These are phyloP conservation scores for Hanseniaspora opuntiae DNA, from an alignment of 805 yeast genomes.

Conservation along the genomic window DNA sequence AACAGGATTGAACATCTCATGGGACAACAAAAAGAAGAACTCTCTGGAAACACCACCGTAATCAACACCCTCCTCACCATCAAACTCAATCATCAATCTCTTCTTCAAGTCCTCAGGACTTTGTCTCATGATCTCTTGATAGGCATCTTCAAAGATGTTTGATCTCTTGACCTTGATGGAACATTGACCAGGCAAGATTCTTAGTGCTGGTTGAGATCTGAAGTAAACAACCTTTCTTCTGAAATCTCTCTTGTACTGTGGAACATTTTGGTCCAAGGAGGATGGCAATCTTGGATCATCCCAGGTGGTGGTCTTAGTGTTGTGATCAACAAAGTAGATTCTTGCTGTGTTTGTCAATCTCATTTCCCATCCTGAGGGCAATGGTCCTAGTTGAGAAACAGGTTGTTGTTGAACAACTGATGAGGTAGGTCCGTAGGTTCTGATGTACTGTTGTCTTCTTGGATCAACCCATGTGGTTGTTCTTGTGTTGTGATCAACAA, in stretches of 20 bases:
- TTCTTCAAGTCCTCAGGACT: slow-evolving; percentile 96
- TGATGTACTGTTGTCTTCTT: slow-evolving; percentile 93
- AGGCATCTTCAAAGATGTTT: slow-evolving; percentile 92
- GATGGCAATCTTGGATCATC: slow-evolving; percentile 98
- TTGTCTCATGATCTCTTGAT: slow-evolving; percentile 97
- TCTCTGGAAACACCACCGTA: slow-evolving; percentile 99
- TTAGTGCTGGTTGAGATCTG: slow-evolving; percentile 93
- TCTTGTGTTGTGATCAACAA: slow-evolving; percentile 97
- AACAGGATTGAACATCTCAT: slow-evolving; percentile 97
- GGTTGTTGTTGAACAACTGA: slow-evolving; percentile 96
- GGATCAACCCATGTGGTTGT: slow-evolving; percentile 99
- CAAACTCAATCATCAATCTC: slow-evolving; percentile 93
- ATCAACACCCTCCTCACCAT: slow-evolving; percentile 98
- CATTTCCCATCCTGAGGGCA: slow-evolving; percentile 99
- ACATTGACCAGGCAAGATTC: slow-evolving; percentile 97
- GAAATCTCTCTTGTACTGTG: slow-evolving; percentile 97
- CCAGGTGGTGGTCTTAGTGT: slow-evolving; percentile 98
- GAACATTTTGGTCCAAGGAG: slow-evolving; percentile 92
- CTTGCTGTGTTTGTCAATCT: slow-evolving; percentile 96
- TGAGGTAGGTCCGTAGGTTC: slow-evolving; percentile 69
- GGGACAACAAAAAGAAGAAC: slow-evolving; percentile 88
- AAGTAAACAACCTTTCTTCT: slow-evolving; percentile 93
- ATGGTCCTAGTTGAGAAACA: slow-evolving; percentile 90
- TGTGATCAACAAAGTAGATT: slow-evolving; percentile 96
- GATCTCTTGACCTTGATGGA: slow-evolving; percentile 95